A percentile compares a stretch with the other conserved stretches of the same genome.
phyloP scores from a whole-genome alignment of 257 asterid species.

The Jacaranda mimosifolia region DNA sequence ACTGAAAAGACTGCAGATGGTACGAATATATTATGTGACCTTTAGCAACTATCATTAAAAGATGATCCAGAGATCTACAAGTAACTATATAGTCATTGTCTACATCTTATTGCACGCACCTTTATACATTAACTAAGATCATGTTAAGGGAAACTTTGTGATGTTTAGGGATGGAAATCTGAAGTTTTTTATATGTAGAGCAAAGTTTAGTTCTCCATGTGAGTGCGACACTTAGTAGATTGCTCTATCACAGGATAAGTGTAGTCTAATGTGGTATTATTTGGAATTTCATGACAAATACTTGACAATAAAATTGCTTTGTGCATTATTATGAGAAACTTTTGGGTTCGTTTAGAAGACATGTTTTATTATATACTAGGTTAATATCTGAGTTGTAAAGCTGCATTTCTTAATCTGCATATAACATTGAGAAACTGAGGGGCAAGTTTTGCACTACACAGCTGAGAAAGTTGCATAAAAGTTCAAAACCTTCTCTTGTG shows the following conservation, averaged over 20 bases:
- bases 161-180: neutral
- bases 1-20: neutral
- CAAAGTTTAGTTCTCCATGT: neutral
- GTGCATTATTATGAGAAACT: too few relatives aligned
- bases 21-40: neutral
- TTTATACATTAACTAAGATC: neutral
- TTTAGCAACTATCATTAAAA: neutral
- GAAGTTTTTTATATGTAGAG: neutral
- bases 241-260: neutral
- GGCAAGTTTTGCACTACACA: neutral
- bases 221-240: neutral
- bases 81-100: neutral
- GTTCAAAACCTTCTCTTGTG: neutral
- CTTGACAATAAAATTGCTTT: too few relatives aligned
- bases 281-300: neutral
- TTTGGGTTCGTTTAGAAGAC: neutral
- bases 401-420: neutral
- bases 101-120: neutral
- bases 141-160: neutral
- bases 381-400: neutral
- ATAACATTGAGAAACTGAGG: constrained; percentile 14
- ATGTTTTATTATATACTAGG: neutral
- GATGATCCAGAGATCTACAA: neutral
- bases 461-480: neutral
- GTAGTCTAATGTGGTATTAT: neutral